Conservation (phyloP, 495 filamentous ascomycete genomes). For the Clohesyomyces aquaticus region DNA sequence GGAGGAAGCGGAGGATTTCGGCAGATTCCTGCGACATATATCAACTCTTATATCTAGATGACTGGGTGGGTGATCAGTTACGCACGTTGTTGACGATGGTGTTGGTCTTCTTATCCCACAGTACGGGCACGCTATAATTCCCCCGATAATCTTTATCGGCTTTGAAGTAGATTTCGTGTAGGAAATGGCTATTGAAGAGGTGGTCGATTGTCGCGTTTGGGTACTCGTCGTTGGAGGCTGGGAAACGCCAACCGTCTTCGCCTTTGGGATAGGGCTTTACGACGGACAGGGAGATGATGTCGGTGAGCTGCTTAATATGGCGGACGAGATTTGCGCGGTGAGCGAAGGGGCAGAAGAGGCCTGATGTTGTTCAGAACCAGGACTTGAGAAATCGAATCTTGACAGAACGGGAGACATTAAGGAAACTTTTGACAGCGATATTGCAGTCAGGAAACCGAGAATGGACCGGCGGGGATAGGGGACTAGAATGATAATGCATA, state of each 20-base stretch:
- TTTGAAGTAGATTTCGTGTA: constrained; percentile 59
- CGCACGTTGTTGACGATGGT: constrained; percentile 56
- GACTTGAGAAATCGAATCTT: not conserved
- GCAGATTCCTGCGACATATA: constrained; percentile 51
- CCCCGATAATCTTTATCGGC: constrained; percentile 58
- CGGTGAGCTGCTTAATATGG: constrained; percentile 44
- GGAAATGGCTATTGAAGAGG: constrained; percentile 54
- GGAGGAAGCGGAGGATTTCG: constrained; percentile 58
- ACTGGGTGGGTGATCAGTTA: not conserved
- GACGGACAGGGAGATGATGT: constrained; percentile 46
- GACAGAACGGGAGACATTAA: constrained; percentile 19
- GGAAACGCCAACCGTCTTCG: constrained; percentile 55
- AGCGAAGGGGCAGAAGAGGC: constrained; percentile 60
- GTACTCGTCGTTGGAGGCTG: constrained; percentile 54
- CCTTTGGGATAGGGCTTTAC: constrained; percentile 52
- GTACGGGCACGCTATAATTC: constrained; percentile 58
- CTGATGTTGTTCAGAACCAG: constrained; percentile 30
- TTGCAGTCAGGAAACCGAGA: too few relatives aligned
- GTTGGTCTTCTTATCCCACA: constrained; percentile 58
- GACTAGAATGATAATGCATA: too few relatives aligned
- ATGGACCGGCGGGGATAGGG: too few relatives aligned
- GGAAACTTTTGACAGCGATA: too few relatives aligned
- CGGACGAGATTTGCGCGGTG: constrained; percentile 53
- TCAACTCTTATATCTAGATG: not conserved
- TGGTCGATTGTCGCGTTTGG: constrained; percentile 56